Conservation (phyloP, 257 asterid species). For the Leonotis leonurus region DNA sequence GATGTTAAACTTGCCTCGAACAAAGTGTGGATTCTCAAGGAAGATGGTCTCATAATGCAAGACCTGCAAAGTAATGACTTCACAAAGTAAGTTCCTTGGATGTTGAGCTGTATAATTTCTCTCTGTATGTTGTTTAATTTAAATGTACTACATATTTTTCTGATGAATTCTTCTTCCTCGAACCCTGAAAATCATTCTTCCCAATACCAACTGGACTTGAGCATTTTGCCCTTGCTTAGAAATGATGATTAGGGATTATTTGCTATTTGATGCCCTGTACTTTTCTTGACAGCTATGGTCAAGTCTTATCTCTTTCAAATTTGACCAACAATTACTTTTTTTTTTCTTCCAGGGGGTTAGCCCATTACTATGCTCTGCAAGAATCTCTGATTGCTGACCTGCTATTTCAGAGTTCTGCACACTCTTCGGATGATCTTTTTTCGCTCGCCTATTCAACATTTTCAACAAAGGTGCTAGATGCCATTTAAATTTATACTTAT, state of each 20-base stretch:
- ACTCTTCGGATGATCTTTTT: slow-evolving; percentile 81
- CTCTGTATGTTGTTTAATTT: neutral
- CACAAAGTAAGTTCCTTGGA: slow-evolving; percentile 43
- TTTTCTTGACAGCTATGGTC: slow-evolving; percentile 5
- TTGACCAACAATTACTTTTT: slow-evolving; percentile 18
- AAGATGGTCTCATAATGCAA: slow-evolving; percentile 59
- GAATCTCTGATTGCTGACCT: slow-evolving; percentile 66
- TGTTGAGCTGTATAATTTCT: neutral
- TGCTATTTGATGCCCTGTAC: slow-evolving; percentile 6
- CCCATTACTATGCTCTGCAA: slow-evolving; percentile 61
- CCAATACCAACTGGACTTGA: neutral
- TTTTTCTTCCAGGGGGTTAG: slow-evolving; percentile 65
- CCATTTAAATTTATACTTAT: slow-evolving; percentile 4
- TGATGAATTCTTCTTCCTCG: too few relatives aligned
- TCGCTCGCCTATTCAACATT: slow-evolving; percentile 76
- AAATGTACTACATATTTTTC: neutral
- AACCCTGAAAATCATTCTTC: neutral
- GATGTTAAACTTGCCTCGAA: slow-evolving; percentile 65
- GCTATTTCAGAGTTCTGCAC: slow-evolving; percentile 74
- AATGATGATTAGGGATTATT: slow-evolving; percentile 3
- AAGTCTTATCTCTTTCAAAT: slow-evolving; percentile 10
- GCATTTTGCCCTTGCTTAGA: neutral
- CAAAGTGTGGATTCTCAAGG: slow-evolving; percentile 77
- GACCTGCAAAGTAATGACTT: slow-evolving; percentile 35
- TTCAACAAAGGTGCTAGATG: slow-evolving; percentile 57